Base-by-base conservation (phyloP, 139 green algal genomes). In the Chlamydomonas sp. region DNA sequence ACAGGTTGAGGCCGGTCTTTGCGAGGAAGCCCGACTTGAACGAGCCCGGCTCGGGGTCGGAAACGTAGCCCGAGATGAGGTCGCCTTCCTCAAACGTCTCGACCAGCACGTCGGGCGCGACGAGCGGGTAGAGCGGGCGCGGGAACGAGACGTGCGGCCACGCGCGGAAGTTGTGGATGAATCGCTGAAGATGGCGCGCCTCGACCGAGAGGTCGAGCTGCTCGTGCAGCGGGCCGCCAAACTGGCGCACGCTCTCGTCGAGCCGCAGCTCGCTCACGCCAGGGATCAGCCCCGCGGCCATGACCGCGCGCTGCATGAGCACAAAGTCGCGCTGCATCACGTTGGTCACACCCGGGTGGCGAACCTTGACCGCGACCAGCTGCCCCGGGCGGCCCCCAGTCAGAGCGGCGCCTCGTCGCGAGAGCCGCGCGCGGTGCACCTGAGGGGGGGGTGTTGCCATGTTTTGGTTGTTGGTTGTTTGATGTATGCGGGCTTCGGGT, bases 41-140 rank as follows among this genome's bases (percentile, higher is more conserved):
- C 13, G 39, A n/a, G 8, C 24, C 8, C 22, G 54, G 54, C 26
- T 35, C 61, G 34, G 76, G 72, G n/a, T 76, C 64, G 36, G 78
- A 64, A 13, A 85, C 75, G 63, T 75, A 83, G 10, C 50, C 69
- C 2, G 76, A 79, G 65, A 97, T 91, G 35, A 84, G 77, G 48
- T 74, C 49, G 6, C 90, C 92, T 3, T 88, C 72, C 82, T 96
- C 89, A 69, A 90, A 97, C 10, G 80, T 91, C 82, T 97, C 92
- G 35, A 97, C 89, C 57, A 97, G 77, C 71, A 96, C 90, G 36
- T 81, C 84, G 1, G 72, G 43, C 37, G 58, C 31, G 31, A 96
- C 90, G 29, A 96, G 78, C 13, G 91, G 90, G 71, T 87, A 88
- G 29, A 96, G 63, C 0, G 91, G 91, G 54, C 65, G 71, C 1